Conservation (phyloP, 352 stramenopile genomes). For the Phytophthora syringae region DNA sequence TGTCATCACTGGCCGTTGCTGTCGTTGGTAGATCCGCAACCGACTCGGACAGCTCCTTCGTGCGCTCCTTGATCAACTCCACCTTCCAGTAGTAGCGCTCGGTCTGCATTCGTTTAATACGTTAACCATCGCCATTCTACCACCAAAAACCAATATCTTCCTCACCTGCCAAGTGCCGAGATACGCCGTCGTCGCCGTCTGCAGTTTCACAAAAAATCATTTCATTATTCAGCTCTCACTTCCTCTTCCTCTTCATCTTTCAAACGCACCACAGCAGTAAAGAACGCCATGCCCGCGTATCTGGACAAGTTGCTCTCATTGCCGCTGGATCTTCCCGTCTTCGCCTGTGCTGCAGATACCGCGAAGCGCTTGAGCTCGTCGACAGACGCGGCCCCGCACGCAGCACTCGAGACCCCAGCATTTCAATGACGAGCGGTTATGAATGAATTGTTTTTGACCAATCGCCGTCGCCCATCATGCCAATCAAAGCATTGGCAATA, state of each 20-base stretch:
- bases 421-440: slow-evolving; percentile 12
- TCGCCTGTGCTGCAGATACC: slow-evolving; percentile 31
- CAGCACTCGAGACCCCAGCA: slow-evolving; percentile 31
- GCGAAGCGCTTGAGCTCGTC: slow-evolving; percentile 33
- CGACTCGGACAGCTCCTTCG: slow-evolving; percentile 71
- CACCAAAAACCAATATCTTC: background rate
- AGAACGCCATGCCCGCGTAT: slow-evolving; percentile 87
- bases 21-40: slow-evolving; percentile 68
- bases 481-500: slow-evolving; percentile 17
- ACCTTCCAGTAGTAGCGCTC: slow-evolving; percentile 92
- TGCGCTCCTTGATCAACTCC: slow-evolving; percentile 85
- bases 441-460: slow-evolving; percentile 17
- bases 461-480: slow-evolving; percentile 2
- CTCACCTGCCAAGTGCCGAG: slow-evolving; percentile 84
- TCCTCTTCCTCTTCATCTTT: background rate
- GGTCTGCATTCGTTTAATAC: slow-evolving; percentile 45
- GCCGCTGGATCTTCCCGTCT: background rate
- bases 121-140: background rate
- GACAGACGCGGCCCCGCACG: slow-evolving; percentile 25
- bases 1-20: slow-evolving; percentile 58
- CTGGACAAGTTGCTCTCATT: slow-evolving; percentile 77
- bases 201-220: slow-evolving; percentile 4
- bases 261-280: slow-evolving; percentile 74
- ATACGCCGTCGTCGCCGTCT: slow-evolving; percentile 77
- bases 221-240: slow-evolving; percentile 2